Conservation (phyloP, 1,284 basidiomycete genomes). For the Leccinum insolens region DNA sequence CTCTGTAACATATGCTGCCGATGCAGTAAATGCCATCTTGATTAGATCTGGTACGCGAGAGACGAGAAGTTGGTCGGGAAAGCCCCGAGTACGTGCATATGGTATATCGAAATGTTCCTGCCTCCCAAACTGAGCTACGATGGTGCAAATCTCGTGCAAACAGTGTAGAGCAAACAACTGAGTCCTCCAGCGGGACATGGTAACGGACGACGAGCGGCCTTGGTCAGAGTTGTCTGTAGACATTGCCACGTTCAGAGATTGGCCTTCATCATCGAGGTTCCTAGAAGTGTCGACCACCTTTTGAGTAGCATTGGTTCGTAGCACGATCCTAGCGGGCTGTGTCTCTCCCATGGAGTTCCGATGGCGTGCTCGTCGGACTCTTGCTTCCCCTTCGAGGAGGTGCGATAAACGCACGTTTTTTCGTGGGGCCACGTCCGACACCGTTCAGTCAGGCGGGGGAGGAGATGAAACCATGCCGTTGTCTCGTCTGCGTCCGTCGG, state of each 20-base stretch:
- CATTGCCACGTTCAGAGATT: slow-evolving; percentile 75
- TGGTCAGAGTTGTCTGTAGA: slow-evolving; percentile 30
- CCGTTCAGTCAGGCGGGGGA: slow-evolving; percentile 52
- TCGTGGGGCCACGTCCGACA: slow-evolving; percentile 55
- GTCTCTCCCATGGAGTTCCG: not conserved
- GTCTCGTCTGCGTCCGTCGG: slow-evolving; percentile 33
- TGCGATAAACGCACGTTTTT: slow-evolving; percentile 43
- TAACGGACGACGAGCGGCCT: slow-evolving; percentile 38
- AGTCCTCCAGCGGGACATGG: slow-evolving; percentile 92
- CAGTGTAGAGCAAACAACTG: slow-evolving; percentile 95
- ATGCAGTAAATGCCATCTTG: slow-evolving; percentile 97
- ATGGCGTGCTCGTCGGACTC: not conserved
- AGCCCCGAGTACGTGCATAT: slow-evolving; percentile 55
- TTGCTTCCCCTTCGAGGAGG: not conserved
- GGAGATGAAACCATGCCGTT: slow-evolving; percentile 47
- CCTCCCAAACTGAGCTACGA: slow-evolving; percentile 73
- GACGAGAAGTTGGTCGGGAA: slow-evolving; percentile 62
- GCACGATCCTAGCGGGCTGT: slow-evolving; percentile 73
- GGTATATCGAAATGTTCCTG: slow-evolving; percentile 82
- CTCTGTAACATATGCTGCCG: slow-evolving; percentile 93
- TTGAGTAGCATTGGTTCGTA: slow-evolving; percentile 80
- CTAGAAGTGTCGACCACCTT: slow-evolving; percentile 67
- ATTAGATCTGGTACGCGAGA: slow-evolving; percentile 92
- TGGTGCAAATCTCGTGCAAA: slow-evolving; percentile 85
- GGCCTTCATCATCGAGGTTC: slow-evolving; percentile 90